Base-by-base conservation (phyloP, 345 rosid genomes). In the Heritiera fomes region DNA sequence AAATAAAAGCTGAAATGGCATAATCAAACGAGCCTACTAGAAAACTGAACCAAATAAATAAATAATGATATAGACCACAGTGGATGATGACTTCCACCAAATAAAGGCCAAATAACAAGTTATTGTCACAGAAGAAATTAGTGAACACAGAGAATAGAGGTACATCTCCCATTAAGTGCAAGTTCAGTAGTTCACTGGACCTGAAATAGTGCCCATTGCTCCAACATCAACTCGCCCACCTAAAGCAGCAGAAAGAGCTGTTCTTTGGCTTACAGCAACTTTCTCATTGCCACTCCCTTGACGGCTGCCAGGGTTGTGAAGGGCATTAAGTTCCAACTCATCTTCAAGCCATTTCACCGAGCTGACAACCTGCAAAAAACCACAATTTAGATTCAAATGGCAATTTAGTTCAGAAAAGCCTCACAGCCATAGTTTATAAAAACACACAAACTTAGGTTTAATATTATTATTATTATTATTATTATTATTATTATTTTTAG, bases 321-420 rank as follows among this genome's bases (percentile, higher is more conserved):
- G 97, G 63, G 99, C 98, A 77, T 94, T 94, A 58, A 97, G 93
- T 87, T 97, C 99, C 85, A 97, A 80, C 86, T 97, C 98, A 84
- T 97, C 99, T 90, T 94, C 99, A 78, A 97, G 98, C 99, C 99
- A 97, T 83, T 97, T 97, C 56, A 97, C 98, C n/a, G 98, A 92
- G 86, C 98, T 94, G 78, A 94, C 98, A 77, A 96, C 98, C 99
- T 96, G 82, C 61, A 78, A 76, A 55, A 52, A 82, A 71, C 49
- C 72, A 82, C 23, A 53, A 53, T 63, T 69, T 66, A 75, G 73
- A 59, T 53, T 56, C n/a, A 75, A 40, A 32, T 47, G 15, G 78
- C 2, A 40, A 5, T 74, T 41, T 40, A 41, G 40, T 41, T 56
- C 20, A 43, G 15, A 59, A 47, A 71, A 65, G 77, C 14, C 43